Base-by-base conservation (phyloP, 2,329 filamentous ascomycete genomes). In the Corniculantispora saksenae region DNA sequence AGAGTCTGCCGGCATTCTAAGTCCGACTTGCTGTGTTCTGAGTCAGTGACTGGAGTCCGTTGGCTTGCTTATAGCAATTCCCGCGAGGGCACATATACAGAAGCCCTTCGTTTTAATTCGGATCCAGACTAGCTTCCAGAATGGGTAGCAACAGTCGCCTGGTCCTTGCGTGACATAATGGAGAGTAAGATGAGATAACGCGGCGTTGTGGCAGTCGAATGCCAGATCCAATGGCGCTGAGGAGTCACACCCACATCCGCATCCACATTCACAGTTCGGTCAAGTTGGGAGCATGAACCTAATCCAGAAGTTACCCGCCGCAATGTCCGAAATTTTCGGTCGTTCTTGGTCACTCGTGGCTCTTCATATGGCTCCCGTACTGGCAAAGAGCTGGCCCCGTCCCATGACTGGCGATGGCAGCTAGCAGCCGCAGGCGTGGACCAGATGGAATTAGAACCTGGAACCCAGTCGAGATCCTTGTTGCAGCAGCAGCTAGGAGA, bases 271-370 rank as follows among this genome's bases (percentile, higher is more conserved):
- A 48, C 56, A 48, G 56, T 35, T 50, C 27, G 40, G 51, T 48
- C 38, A 29, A 47, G 15, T 8, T 61, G 38, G 47, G 60, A 62
- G 60, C 61, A 57, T 63, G 50, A 63, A 50, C 40, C 43, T 57
- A 63, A 57, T 57, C 25, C 40, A 62, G 25, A 62, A 47, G 60
- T 38, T 45, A 35, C 43, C 53, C 62, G 55, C 55, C 47, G 62
- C 54, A 64, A 64, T 64, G 55, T 58, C 62, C 62, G 62, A 54
- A 51, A 64, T 58, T 58, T 21, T 64, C 45, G 54, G 54, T 48
- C 62, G 9, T 53, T n/a, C 32, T 53, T 59, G 23, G 32, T n/a
- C 40, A 25, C 21, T 59, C 56, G 25, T 48, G 54, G 60, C 51
- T 8, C 23, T 50, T 53, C 53, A 57, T 56, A 40, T 43, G 61